phyloP scores from a whole-genome alignment of 2,329 filamentous ascomycete species.

The Lizonia empirigonia region DNA sequence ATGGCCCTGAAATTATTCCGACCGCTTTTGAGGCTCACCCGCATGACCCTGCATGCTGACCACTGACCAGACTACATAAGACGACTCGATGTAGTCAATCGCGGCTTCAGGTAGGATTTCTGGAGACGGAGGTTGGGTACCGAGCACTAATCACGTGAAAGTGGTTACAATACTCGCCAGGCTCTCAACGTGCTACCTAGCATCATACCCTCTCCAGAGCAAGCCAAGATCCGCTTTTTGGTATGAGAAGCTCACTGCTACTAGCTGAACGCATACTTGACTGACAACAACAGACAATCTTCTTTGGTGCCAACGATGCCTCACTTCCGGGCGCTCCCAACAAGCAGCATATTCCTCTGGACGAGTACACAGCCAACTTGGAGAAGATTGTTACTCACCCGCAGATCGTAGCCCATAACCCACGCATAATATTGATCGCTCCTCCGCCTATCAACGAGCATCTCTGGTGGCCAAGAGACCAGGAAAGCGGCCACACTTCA shows the following conservation, averaged over 20 bases:
- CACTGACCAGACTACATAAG: conserved; percentile 70
- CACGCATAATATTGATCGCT: conserved; percentile 76
- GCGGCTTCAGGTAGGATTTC: conserved; percentile 68
- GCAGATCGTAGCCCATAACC: conserved; percentile 69
- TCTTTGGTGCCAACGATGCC: conserved; percentile 92
- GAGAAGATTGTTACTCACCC: conserved; percentile 74
- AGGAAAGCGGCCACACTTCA: conserved; percentile 43
- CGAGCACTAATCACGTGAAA: conserved; percentile 35
- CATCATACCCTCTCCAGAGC: conserved; percentile 70
- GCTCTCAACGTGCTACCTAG: conserved; percentile 70
- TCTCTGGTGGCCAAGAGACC: conserved; percentile 60
- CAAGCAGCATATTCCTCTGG: conserved; percentile 78
- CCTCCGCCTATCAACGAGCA: conserved; percentile 85
- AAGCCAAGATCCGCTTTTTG: conserved; percentile 69
- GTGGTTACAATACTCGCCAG: conserved; percentile 82
- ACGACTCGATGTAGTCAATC: conserved; percentile 83
- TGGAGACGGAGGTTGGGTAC: background rate
- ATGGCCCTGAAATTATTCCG: background rate
- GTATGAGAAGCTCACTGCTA: conserved; percentile 47
- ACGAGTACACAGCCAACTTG: conserved; percentile 75
- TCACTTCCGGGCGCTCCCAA: conserved; percentile 67
- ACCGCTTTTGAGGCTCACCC: background rate
- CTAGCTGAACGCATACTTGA: background rate
- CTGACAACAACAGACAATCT: conserved; percentile 64
- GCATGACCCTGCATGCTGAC: conserved; percentile 13